Evolutionary conservation across 2,329 filamentous ascomycete genomes (phyloP).

Genomic region (Alternaria arbusti): DNA sequence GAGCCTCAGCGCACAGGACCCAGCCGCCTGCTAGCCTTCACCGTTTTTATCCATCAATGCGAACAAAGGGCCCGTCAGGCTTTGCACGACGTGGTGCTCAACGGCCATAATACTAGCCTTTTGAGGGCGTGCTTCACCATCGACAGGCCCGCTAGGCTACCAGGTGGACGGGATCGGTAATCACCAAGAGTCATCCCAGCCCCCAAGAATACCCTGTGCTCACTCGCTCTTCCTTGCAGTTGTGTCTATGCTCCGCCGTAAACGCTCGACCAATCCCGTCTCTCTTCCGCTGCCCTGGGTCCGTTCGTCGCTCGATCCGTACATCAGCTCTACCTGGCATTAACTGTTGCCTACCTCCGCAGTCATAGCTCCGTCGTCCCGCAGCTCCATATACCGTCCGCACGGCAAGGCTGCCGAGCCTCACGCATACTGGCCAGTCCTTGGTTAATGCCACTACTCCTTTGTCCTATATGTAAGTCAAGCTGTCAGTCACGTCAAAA

Average conservation of each 20-base stretch:
- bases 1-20: slow-evolving; percentile 37
- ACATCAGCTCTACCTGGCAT: slow-evolving; percentile 25
- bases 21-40: slow-evolving; percentile 28
- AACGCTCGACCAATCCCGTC: slow-evolving; percentile 33
- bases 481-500: slow-evolving; percentile 37
- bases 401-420: slow-evolving; percentile 37
- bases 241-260: slow-evolving; percentile 27
- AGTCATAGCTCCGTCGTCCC: slow-evolving; percentile 37
- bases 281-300: slow-evolving; percentile 33
- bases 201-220: slow-evolving; percentile 32
- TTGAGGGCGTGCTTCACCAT: slow-evolving; percentile 37
- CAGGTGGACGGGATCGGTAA: slow-evolving; percentile 42
- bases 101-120: slow-evolving; percentile 38
- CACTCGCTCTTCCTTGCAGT: slow-evolving; percentile 37
- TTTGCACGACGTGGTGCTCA: slow-evolving; percentile 44
- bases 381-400: slow-evolving; percentile 27
- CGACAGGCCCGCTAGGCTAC: slow-evolving; percentile 41
- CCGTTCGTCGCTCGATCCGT: slow-evolving; percentile 24
- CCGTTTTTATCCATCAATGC: slow-evolving; percentile 26
- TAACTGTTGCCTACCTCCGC: slow-evolving; percentile 34
- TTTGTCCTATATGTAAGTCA: slow-evolving; percentile 49
- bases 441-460: slow-evolving; percentile 40
- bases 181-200: slow-evolving; percentile 41
- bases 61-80: slow-evolving; percentile 33
- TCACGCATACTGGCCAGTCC: slow-evolving; percentile 32